Percentiles rank a stretch among this genome's conserved stretches.
phyloP scores from a whole-genome alignment of 345 rosid species.

The Pistacia vera region DNA sequence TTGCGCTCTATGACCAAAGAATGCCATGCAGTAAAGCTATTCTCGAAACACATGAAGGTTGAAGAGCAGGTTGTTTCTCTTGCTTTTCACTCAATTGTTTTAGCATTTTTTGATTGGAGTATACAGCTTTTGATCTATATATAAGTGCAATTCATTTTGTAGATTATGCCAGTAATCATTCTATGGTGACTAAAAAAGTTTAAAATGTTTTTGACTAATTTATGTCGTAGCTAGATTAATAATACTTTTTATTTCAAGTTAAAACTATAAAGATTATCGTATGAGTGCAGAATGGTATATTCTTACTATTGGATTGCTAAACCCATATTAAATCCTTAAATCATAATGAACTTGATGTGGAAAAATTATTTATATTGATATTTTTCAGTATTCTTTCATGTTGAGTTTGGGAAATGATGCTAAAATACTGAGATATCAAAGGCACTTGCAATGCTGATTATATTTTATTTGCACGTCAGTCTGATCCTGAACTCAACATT shows the following conservation, averaged over 20 bases:
- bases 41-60: conserved; percentile 88
- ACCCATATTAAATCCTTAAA: no score
- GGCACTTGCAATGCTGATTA: conserved; percentile 51
- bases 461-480: conserved; percentile 65
- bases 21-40: conserved; percentile 73
- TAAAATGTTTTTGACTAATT: no score
- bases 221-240: no score
- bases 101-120: background rate
- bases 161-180: background rate
- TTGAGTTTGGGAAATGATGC: conserved; percentile 51
- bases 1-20: conserved; percentile 61
- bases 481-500: conserved; percentile 38
- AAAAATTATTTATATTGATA: background rate
- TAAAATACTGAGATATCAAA: conserved; percentile 34
- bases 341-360: no score
- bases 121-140: background rate
- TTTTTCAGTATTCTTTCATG: background rate
- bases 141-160: background rate
- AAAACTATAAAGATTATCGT: no score
- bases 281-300: no score
- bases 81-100: conserved; percentile 1
- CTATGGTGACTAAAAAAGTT: background rate
- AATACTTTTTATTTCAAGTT: no score
- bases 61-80: conserved; percentile 76
- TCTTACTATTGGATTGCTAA: no score